A percentile compares a stretch with the other conserved stretches of the same genome.
Conservation (phyloP, 2,329 filamentous ascomycete genomes). For the Aspergillus sp. region DNA sequence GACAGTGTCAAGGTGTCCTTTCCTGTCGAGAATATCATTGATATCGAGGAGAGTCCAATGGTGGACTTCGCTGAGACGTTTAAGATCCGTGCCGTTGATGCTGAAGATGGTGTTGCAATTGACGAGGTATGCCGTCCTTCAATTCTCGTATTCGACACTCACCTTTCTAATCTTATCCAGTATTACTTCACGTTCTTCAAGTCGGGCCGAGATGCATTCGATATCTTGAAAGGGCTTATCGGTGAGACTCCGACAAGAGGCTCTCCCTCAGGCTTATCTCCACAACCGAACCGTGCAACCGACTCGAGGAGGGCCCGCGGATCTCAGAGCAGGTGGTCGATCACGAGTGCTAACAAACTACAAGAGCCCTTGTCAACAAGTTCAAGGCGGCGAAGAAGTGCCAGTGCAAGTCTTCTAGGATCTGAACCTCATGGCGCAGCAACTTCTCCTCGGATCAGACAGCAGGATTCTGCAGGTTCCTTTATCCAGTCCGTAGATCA, state of each 20-base stretch:
- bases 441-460: constrained; percentile 56
- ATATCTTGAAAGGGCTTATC: constrained; percentile 73
- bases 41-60: constrained; percentile 89
- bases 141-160: neutral
- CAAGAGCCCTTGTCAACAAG: constrained; percentile 17
- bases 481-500: constrained; percentile 75
- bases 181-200: constrained; percentile 98
- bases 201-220: constrained; percentile 80
- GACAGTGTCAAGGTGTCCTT: constrained; percentile 96
- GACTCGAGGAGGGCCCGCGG: constrained; percentile 23
- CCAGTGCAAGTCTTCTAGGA: constrained; percentile 63
- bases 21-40: constrained; percentile 84
- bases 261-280: constrained; percentile 33
- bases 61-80: constrained; percentile 91
- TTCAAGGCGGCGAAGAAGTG: constrained; percentile 58
- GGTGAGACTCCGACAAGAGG: constrained; percentile 63
- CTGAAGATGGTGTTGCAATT: constrained; percentile 90
- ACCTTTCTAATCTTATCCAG: constrained; percentile 49
- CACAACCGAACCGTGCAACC: constrained; percentile 19
- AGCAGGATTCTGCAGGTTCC: constrained; percentile 72
- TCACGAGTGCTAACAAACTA: constrained; percentile 24
- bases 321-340: constrained; percentile 28
- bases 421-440: constrained; percentile 56
- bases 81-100: constrained; percentile 90
- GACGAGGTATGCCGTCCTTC: constrained; percentile 69